Evolutionary conservation across 2,329 filamentous ascomycete genomes (phyloP).

Genomic region (Didymosphaeria variabile): DNA sequence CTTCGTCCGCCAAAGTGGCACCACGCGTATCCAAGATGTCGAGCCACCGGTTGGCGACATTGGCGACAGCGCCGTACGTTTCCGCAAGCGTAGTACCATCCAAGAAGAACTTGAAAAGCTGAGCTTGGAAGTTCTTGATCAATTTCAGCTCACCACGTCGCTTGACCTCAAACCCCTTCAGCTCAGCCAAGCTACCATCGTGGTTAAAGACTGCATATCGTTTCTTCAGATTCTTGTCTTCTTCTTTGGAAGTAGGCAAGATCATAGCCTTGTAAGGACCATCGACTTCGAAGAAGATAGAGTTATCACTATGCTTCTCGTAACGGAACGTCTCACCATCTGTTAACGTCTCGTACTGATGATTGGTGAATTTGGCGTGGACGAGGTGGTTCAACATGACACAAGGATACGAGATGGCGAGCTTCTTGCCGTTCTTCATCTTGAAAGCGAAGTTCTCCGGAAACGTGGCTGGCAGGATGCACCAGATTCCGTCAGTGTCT

Average conservation of each 20-base stretch:
- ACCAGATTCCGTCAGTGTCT: slow-evolving; percentile 99
- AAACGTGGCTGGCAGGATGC: slow-evolving; percentile 95
- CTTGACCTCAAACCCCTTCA: slow-evolving; percentile 98
- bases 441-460: slow-evolving; percentile 97
- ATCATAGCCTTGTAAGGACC: slow-evolving; percentile 98
- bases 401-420: slow-evolving; percentile 96
- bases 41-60: slow-evolving; percentile 94
- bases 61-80: slow-evolving; percentile 90
- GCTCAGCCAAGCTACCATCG: slow-evolving; percentile 90
- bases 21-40: slow-evolving; percentile 93
- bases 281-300: slow-evolving; percentile 99
- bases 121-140: slow-evolving; percentile 99
- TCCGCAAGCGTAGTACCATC: slow-evolving; percentile 88
- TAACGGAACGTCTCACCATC: slow-evolving; percentile 86
- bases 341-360: slow-evolving; percentile 91
- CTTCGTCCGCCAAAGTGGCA: slow-evolving; percentile 89
- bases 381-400: slow-evolving; percentile 99
- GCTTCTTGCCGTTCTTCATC: slow-evolving; percentile 93
- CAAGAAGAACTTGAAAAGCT: slow-evolving; percentile 99
- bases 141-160: slow-evolving; percentile 96
- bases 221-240: slow-evolving; percentile 99
- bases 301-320: slow-evolving; percentile 97
- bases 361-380: slow-evolving; percentile 92
- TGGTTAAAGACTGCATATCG: slow-evolving; percentile 99
- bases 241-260: slow-evolving; percentile 94